A percentile compares a stretch with the other conserved stretches of the same genome.
phyloP scores from a whole-genome alignment of 768 basidiomycete species.

The Russula earlei region DNA sequence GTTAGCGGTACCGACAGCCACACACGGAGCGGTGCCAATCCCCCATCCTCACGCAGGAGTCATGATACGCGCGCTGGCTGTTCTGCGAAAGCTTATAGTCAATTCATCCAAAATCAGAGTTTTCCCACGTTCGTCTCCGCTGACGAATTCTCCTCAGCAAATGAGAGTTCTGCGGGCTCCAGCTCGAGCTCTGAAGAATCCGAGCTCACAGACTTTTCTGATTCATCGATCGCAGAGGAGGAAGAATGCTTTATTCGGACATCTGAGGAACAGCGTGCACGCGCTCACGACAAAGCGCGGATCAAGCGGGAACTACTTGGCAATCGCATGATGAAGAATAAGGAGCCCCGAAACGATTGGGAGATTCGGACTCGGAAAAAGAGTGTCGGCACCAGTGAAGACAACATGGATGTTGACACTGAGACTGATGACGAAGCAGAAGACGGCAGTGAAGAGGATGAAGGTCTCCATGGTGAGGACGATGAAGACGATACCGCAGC shows the following conservation, averaged over 20 bases:
- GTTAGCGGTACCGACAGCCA: conserved; percentile 3
- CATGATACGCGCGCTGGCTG: conserved; percentile 10
- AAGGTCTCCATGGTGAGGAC: conserved; percentile 43
- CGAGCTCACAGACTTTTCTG: conserved; percentile 16
- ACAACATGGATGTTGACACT: conserved; percentile 54
- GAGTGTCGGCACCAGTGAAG: conserved; percentile 35
- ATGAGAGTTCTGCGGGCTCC: conserved; percentile 25
- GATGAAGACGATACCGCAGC: conserved; percentile 26
- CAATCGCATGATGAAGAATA: conserved; percentile 34
- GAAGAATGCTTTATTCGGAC: conserved; percentile 18
- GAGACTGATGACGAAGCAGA: conserved; percentile 53
- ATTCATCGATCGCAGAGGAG: conserved; percentile 18
- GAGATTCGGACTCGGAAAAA: conserved; percentile 18
- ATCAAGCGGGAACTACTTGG: conserved; percentile 52
- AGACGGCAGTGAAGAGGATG: conserved; percentile 32
- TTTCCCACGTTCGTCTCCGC: conserved; percentile 20
- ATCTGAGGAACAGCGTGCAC: conserved; percentile 15
- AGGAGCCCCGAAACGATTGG: conserved; percentile 20
- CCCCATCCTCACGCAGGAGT: conserved; percentile 8
- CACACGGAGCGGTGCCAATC: not conserved
- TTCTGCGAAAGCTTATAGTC: not conserved
- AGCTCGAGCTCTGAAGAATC: conserved; percentile 10
- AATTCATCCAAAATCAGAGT: conserved; percentile 2
- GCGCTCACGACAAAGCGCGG: conserved; percentile 36
- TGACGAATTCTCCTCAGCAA: conserved; percentile 22